These are phyloP conservation scores for Cutaneotrichosporon spelunceum DNA, from an alignment of 1,284 basidiomycete species.

Conservation along the genomic window DNA sequence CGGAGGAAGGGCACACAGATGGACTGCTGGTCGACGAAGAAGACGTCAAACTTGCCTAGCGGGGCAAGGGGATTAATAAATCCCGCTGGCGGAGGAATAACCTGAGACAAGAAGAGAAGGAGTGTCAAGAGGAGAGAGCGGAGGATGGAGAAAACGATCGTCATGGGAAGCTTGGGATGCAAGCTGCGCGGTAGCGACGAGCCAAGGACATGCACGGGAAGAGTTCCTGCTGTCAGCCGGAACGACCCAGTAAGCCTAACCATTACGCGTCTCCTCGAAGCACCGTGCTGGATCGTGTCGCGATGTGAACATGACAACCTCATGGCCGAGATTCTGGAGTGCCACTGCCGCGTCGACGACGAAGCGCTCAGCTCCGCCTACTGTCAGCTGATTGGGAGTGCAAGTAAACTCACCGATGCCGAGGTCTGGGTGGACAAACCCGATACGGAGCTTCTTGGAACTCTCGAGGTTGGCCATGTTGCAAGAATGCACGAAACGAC, in stretches of 20 bases:
- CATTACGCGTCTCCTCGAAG: constrained; percentile 85
- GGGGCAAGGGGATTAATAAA: constrained; percentile 43
- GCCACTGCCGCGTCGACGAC: constrained; percentile 94
- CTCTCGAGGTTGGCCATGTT: constrained; percentile 8
- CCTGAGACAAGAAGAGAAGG: constrained; percentile 59
- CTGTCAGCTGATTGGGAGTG: neutral
- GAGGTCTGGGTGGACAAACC: constrained; percentile 91
- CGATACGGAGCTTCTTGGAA: constrained; percentile 57
- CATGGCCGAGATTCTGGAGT: constrained; percentile 77
- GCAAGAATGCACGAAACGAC: neutral
- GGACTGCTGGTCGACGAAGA: constrained; percentile 91
- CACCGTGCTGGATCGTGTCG: constrained; percentile 80
- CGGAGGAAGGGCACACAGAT: constrained; percentile 83
- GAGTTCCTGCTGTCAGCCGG: constrained; percentile 61
- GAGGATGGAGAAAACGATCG: constrained; percentile 79
- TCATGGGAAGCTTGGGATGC: constrained; percentile 66
- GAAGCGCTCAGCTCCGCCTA: constrained; percentile 90
- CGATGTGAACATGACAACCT: constrained; percentile 90
- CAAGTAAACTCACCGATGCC: constrained; percentile 71
- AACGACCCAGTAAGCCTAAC: constrained; percentile 54
- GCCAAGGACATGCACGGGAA: constrained; percentile 72
- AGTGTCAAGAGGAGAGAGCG: constrained; percentile 77
- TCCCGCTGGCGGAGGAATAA: constrained; percentile 36
- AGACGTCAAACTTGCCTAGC: constrained; percentile 66
- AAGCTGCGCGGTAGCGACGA: constrained; percentile 76